Evolutionary conservation across 1,284 basidiomycete genomes (phyloP).

Genomic region (Schizophyllum amplum): DNA sequence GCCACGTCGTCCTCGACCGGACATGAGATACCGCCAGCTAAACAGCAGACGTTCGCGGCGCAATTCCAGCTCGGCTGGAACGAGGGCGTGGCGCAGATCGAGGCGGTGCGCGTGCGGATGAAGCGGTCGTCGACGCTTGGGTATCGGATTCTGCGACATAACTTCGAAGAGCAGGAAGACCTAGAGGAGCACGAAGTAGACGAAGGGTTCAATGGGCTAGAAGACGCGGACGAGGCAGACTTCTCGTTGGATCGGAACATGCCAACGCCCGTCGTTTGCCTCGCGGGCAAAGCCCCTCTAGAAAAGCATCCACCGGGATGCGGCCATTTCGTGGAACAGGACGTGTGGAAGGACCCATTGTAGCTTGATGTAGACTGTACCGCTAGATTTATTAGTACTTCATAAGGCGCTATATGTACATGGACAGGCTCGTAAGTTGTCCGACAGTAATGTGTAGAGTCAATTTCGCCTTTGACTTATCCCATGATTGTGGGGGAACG

Average conservation of each 20-base stretch:
- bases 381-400: not conserved
- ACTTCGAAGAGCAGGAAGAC: conserved; percentile 19
- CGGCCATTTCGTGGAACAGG: conserved; percentile 28
- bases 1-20: conserved; percentile 26
- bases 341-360: conserved; percentile 18
- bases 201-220: conserved; percentile 31
- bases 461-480: too few species aligned
- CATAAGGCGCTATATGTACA: too few species aligned
- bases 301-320: conserved; percentile 26
- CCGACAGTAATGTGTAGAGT: too few species aligned
- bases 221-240: conserved; percentile 15
- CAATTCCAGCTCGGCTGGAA: conserved; percentile 56
- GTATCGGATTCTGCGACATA: conserved; percentile 26
- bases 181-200: conserved; percentile 37
- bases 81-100: conserved; percentile 42
- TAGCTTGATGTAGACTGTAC: not conserved
- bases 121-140: conserved; percentile 40
- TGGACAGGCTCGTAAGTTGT: too few species aligned
- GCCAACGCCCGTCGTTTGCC: conserved; percentile 36
- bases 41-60: conserved; percentile 27
- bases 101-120: conserved; percentile 31
- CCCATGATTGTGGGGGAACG: too few species aligned
- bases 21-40: conserved; percentile 21
- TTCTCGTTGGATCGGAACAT: conserved; percentile 23
- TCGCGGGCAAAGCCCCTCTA: conserved; percentile 28